Evolutionary conservation across 192 early-diverging fungal genomes (phyloP), one percentile per base, ranked within the genome.

Genomic region (Coemansia sp.): DNA sequence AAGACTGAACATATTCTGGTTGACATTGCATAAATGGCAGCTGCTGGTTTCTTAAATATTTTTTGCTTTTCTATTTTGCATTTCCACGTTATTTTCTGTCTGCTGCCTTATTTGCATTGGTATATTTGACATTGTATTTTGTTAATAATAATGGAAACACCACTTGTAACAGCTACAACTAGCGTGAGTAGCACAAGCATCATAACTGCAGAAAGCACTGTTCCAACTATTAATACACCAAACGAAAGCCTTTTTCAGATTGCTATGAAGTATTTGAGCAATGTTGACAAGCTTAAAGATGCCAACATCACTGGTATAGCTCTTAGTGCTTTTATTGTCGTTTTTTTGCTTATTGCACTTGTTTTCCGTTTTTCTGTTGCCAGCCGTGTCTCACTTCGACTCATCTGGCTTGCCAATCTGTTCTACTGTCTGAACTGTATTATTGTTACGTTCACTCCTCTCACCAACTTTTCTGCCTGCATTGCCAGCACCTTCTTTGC

Each of bases 401-500:
- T 42, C 17, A n/a, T 42, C 14, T 13, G 14, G 14, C 41, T 42
- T 17, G 17, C 17, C 41, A 42, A 13, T 42, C 17, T 42, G 41
- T 42, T 42, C 41, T n/a, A 42, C 41, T 42, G 12, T 13, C 41
- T 42, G 17, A 3, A 42, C 17, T 4, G 3, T 17, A 42, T 42
- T 42, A 42, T 42, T 42, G 4, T 17, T n/a, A 42, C 17, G 9
- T 42, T 42, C 41, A 42, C 30, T 9, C 33, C 25, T 8, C n/a
- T 37, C 6, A 37, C 10, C 14, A 52, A n/a, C 27, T 37, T 52
- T 30, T 9, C 25, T 27, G 30, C 14, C 4, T 52, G 50, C 33
- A 37, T 52, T 18, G 50, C 50, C 30, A 30, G 33, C 17, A 27
- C 30, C 3, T 52, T 52, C 33, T 52, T 52, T 37, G 30, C 33